phyloP scores from a whole-genome alignment of 441 rosid species.

The Croton setiger region DNA sequence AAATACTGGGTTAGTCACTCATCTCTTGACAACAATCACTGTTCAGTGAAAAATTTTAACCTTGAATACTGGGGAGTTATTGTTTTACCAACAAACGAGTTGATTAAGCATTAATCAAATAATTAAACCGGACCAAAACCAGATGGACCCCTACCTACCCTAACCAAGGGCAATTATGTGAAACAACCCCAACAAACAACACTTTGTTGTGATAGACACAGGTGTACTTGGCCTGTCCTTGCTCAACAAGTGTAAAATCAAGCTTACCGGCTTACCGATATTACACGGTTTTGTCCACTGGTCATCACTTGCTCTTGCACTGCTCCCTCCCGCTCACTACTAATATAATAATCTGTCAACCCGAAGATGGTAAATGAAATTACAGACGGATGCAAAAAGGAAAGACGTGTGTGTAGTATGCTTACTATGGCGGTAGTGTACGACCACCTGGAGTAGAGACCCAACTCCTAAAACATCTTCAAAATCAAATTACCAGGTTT shows the following conservation, averaged over 20 bases:
- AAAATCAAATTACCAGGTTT: slow-evolving; percentile 6
- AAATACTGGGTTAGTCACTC: too few relatives aligned
- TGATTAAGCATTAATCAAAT: too few relatives aligned
- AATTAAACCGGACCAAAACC: too few relatives aligned
- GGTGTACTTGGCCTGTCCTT: background rate
- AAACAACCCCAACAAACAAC: too few relatives aligned
- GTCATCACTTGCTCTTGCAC: background rate
- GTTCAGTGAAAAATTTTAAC: too few relatives aligned
- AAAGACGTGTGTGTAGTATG: background rate
- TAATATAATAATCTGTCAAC: background rate
- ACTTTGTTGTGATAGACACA: background rate
- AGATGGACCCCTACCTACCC: too few relatives aligned
- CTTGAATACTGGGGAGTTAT: too few relatives aligned
- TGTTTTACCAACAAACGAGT: too few relatives aligned
- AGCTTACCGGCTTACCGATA: background rate
- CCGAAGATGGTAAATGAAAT: background rate
- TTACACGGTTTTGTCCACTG: background rate
- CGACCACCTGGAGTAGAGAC: background rate
- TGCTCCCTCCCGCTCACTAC: background rate
- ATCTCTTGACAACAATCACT: too few relatives aligned
- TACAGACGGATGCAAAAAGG: background rate
- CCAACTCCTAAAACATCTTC: background rate
- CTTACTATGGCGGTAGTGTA: background rate
- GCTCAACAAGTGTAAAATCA: background rate
- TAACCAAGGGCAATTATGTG: too few relatives aligned